Evolutionary conservation across 345 rosid species (phyloP), one percentile per base, ranked within the genome.

Genomic region (Euphorbia peplus): DNA sequence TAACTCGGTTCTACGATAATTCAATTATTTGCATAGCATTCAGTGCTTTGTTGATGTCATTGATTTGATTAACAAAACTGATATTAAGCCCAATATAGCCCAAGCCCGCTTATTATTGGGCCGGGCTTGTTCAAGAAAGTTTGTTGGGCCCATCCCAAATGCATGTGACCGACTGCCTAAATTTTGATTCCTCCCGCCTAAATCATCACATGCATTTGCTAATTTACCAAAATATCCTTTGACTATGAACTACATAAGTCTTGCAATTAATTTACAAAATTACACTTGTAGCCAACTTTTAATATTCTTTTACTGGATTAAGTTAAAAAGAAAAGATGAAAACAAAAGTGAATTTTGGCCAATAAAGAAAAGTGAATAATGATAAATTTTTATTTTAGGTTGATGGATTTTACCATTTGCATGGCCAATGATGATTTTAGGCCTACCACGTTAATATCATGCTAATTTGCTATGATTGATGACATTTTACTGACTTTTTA

Each of bases 61-160:
- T n/a, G n/a, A n/a, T n/a, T n/a, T n/a, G n/a, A n/a, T n/a, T n/a
- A n/a, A n/a, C n/a, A n/a, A n/a, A n/a, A n/a, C n/a, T n/a, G n/a
- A n/a, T n/a, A n/a, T n/a, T n/a, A n/a, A n/a, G n/a, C n/a, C n/a
- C n/a, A n/a, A n/a, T n/a, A n/a, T n/a, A n/a, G n/a, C n/a, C n/a
- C n/a, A n/a, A n/a, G n/a, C n/a, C n/a, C n/a, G n/a, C n/a, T n/a
- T n/a, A n/a, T n/a, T n/a, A n/a, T n/a, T n/a, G n/a, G n/a, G n/a
- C n/a, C n/a, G n/a, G n/a, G n/a, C n/a, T n/a, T n/a, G n/a, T n/a
- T n/a, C n/a, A n/a, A 52, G 48, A 39, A 71, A 75, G 69, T 70
- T 66, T 73, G 82, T 70, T 67, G 78, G 72, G 77, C 41, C 64
- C 1, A 73, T n/a, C n/a, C n/a, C n/a, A n/a, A n/a, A n/a, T n/a